A percentile compares a stretch with the other conserved stretches of the same genome.
Evolutionary conservation across 352 stramenopile genomes (phyloP).

Genomic region (Globisporangium middletonii): DNA sequence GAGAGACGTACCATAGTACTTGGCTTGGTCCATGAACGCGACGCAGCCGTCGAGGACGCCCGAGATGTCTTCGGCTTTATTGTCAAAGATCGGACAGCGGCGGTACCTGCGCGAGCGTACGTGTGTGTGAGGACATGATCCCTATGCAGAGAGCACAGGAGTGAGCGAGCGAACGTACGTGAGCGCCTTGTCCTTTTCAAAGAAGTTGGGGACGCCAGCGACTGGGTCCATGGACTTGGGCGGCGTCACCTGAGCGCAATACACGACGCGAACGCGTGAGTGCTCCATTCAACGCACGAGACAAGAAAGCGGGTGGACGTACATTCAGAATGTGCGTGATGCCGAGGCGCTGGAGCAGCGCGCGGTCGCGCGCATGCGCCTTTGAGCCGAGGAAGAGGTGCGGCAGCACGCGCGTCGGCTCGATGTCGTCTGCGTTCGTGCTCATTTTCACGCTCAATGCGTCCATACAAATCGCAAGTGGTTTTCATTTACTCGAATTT

Average conservation of each 20-base stretch:
- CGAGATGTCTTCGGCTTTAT: slow-evolving; percentile 86
- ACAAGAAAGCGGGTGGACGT: slow-evolving; percentile 5
- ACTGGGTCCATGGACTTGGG: slow-evolving; percentile 71
- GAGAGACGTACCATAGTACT: slow-evolving; percentile 78
- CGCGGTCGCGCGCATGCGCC: slow-evolving; percentile 55
- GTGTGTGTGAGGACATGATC: neutral
- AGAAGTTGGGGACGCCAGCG: slow-evolving; percentile 88
- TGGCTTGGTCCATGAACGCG: slow-evolving; percentile 88
- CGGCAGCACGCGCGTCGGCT: slow-evolving; percentile 57
- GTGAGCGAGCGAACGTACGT: slow-evolving; percentile 19
- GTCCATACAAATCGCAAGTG: too few species aligned
- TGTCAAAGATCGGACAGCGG: slow-evolving; percentile 86
- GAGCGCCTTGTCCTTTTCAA: slow-evolving; percentile 80
- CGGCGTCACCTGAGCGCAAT: slow-evolving; percentile 52
- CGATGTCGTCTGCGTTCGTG: slow-evolving; percentile 15
- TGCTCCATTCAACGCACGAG: too few species aligned
- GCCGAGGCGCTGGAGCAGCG: slow-evolving; percentile 43
- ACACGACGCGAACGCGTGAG: neutral
- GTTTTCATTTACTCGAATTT: too few species aligned
- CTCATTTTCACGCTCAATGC: neutral
- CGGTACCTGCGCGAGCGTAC: slow-evolving; percentile 45
- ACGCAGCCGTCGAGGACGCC: slow-evolving; percentile 75
- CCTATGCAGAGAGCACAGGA: neutral
- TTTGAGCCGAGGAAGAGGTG: slow-evolving; percentile 72
- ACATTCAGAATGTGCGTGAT: slow-evolving; percentile 87